Evolutionary conservation across 1,284 basidiomycete species (phyloP).

Genomic region (Boletus semigastroideus): DNA sequence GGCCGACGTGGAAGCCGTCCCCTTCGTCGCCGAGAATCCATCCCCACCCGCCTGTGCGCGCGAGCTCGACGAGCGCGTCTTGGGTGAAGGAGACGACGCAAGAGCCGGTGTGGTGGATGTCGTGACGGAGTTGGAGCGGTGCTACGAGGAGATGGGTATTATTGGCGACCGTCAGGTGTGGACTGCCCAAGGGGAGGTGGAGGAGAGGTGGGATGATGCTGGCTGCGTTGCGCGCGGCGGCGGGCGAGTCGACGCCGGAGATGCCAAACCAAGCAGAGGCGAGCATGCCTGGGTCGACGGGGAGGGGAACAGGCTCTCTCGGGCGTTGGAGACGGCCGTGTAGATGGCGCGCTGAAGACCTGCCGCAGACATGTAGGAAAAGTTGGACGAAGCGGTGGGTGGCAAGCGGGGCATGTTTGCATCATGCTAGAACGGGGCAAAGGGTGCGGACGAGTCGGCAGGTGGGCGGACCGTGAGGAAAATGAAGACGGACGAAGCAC

Average conservation of each 20-base stretch:
- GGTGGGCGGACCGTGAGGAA: too few relatives aligned
- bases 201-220: constrained; percentile 55
- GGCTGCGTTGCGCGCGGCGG: constrained; percentile 54
- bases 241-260: constrained; percentile 71
- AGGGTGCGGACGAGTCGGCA: too few relatives aligned
- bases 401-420: too few relatives aligned
- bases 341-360: constrained; percentile 50
- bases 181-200: constrained; percentile 47
- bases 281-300: constrained; percentile 42
- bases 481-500: too few relatives aligned
- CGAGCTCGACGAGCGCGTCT: constrained; percentile 53
- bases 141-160: constrained; percentile 75
- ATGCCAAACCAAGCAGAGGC: constrained; percentile 75
- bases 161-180: constrained; percentile 62
- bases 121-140: constrained; percentile 57
- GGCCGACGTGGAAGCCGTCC: constrained; percentile 72
- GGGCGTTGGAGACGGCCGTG: constrained; percentile 47
- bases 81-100: constrained; percentile 64
- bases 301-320: constrained; percentile 39
- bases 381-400: too few relatives aligned
- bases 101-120: constrained; percentile 65
- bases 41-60: constrained; percentile 76
- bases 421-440: too few relatives aligned
- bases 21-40: constrained; percentile 84
- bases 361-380: constrained; percentile 55